Conservation (phyloP, 495 filamentous ascomycete species). For the Annulohypoxylon moriforme region DNA sequence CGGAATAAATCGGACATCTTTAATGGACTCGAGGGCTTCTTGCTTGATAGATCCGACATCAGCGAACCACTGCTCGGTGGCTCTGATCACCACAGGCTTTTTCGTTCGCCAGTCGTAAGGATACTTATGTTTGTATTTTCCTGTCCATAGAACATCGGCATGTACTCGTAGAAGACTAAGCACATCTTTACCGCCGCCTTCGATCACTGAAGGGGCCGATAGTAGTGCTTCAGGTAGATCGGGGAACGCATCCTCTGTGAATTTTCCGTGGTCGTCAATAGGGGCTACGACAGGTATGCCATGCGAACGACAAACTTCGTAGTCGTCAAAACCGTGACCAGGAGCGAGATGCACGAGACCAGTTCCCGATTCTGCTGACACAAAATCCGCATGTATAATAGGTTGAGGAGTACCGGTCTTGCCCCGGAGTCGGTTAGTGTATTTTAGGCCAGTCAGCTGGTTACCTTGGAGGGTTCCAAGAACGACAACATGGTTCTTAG, state of each 20-base stretch:
- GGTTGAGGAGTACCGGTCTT: constrained; percentile 65
- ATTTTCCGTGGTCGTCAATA: constrained; percentile 81
- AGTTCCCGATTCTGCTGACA: constrained; percentile 85
- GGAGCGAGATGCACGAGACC: constrained; percentile 94
- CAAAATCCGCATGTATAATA: constrained; percentile 85
- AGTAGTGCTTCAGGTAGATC: constrained; percentile 67
- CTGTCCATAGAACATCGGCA: constrained; percentile 70
- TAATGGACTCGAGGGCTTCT: constrained; percentile 72
- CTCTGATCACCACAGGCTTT: constrained; percentile 86
- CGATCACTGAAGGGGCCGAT: constrained; percentile 54
- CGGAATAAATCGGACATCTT: constrained; percentile 82
- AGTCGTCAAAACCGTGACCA: constrained; percentile 97
- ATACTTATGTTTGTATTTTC: constrained; percentile 87
- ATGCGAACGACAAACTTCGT: constrained; percentile 75
- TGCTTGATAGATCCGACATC: constrained; percentile 85
- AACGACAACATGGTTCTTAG: constrained; percentile 56
- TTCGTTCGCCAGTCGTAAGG: constrained; percentile 98
- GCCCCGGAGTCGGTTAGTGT: constrained; percentile 72
- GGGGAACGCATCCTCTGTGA: constrained; percentile 80
- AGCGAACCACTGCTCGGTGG: constrained; percentile 98
- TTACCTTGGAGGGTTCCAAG: constrained; percentile 70
- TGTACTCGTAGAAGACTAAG: constrained; percentile 66
- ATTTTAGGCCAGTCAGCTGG: constrained; percentile 72
- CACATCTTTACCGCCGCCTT: constrained; percentile 74
- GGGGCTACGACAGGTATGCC: constrained; percentile 80